Conservation (phyloP, 2,329 filamentous ascomycete species). For the Xylaria sp. region DNA sequence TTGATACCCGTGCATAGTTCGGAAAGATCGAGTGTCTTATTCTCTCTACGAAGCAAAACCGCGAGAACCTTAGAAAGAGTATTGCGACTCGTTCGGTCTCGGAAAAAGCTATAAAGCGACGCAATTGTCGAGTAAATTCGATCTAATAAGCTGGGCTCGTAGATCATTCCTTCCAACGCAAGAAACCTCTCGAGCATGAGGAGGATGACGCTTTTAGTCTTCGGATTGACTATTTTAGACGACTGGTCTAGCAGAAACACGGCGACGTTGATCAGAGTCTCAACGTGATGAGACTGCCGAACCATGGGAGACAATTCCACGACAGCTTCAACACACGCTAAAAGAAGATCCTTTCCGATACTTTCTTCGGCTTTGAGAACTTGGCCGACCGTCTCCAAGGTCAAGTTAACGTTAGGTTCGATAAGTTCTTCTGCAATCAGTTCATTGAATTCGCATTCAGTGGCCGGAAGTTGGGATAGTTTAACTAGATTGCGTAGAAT, state of each 20-base stretch:
- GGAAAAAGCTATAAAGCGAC: slow-evolving; percentile 90
- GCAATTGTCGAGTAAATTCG: slow-evolving; percentile 79
- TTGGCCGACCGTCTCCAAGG: slow-evolving; percentile 74
- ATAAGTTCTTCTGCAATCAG: slow-evolving; percentile 67
- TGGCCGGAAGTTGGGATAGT: slow-evolving; percentile 65
- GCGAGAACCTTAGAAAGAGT: slow-evolving; percentile 78
- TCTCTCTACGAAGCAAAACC: slow-evolving; percentile 74
- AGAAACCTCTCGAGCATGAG: slow-evolving; percentile 85
- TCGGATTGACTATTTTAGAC: slow-evolving; percentile 82
- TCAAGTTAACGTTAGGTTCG: slow-evolving; percentile 65
- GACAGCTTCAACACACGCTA: slow-evolving; percentile 81
- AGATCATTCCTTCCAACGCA: slow-evolving; percentile 68
- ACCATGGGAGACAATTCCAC: slow-evolving; percentile 80
- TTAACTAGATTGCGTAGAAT: slow-evolving; percentile 78
- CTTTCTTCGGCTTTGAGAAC: slow-evolving; percentile 69
- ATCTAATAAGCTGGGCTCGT: slow-evolving; percentile 67
- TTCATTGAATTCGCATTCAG: slow-evolving; percentile 67
- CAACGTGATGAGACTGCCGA: slow-evolving; percentile 73
- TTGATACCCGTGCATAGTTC: slow-evolving; percentile 82
- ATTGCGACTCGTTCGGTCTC: slow-evolving; percentile 79
- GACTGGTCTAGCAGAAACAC: slow-evolving; percentile 87
- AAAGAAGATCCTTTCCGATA: slow-evolving; percentile 78
- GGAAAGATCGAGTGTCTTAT: slow-evolving; percentile 71
- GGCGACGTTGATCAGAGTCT: slow-evolving; percentile 82
- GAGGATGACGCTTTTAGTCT: slow-evolving; percentile 83